Evolutionary conservation across 108 stramenopile species (phyloP), one percentile per base, ranked within the genome.

Genomic region (Tribonema minus): DNA sequence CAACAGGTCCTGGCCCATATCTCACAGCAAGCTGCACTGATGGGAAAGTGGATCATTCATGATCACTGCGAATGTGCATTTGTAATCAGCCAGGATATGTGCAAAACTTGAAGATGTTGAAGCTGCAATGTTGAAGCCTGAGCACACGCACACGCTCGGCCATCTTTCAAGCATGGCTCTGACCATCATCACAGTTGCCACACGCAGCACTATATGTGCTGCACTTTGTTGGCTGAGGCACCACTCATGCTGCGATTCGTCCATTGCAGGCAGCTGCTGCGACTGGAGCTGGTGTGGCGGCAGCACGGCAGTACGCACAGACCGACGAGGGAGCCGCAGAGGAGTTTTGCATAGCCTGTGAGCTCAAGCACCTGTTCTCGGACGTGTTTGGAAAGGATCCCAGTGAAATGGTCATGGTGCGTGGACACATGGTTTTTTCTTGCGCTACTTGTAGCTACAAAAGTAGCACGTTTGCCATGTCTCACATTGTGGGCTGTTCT

Each of bases 321-420:
- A 72, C 25, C 23, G 61, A 29, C n/a, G 34, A 7, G 64, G 39
- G 67, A 70, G 58, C 6, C 61, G 61, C 68, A 67, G 61, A 54
- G 59, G 68, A 79, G 5, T 79, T 61, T n/a, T 79, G 77, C 61
- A 67, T 79, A 58, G 67, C 77, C 37, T 79, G 77, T 46, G 77
- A 79, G 68, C 77, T 79, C 25, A 39, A 67, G 29, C 58, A 58
- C 64, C 68, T 79, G 25, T 79, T 79, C 26, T 7, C 65, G 37
- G 77, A 79, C 28, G 66, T 79, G 58, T 68, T 70, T 37, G 68
- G 61, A 20, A 70, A 40, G 78, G 89, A 60, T 89, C 89, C 61
- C 89, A 82, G 66, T 92, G 91, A 3, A 89, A 88, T 46, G 41
- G 85, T 6, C 70, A 80, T 63, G 91, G 91, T 0, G 71, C 85